Base-by-base conservation (phyloP, 768 basidiomycete species). In the Hebeloma cylindrosporum region DNA sequence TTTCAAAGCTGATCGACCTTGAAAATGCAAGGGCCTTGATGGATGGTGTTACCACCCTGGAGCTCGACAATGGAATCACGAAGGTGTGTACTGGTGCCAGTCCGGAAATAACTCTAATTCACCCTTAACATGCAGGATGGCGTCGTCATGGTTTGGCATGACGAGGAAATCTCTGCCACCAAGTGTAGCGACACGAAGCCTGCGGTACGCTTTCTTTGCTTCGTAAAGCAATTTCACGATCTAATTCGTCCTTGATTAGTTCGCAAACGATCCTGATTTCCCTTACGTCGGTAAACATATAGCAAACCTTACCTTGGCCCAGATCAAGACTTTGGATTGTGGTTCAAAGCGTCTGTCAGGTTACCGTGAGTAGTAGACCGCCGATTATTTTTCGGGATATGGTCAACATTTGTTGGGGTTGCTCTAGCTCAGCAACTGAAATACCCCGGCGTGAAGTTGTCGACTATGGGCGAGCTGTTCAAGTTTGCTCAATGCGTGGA, bases 21-120 rank as follows among this genome's bases (percentile, higher is more conserved):
- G n/a, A n/a, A n/a, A n/a, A n/a, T n/a, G n/a, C n/a, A n/a, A 87
- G 86, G 82, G 88, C 78, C 16, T 70, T 90, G 45, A 75, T 90
- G 37, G 78, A 85, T 52, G 88, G 86, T 18, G 81, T 82, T 18
- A 84, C 83, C 1, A 87, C 85, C 1, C 71, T 92, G 9, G 88
- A 90, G 63, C 62, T 90, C 50, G 88, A 90, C 60, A 85, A 88
- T 59, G 85, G 84, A 2, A 74, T 89, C 45, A 87, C 87, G 6
- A 79, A 77, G 70, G 85, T 80, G 41, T 53, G 61, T 54, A 27
- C 23, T 7, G 14, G 22, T 30, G 33, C 20, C 20, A 23, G 38
- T 18, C 25, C n/a, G n/a, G n/a, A n/a, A 22, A 10, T 13, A 22
- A 34, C 17, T 26, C 30, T 17, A 29, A 37, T 39, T 23, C 48